Evolutionary conservation across 139 green algal genomes (phyloP), one percentile per base, ranked within the genome.

Genomic region (Coelastrella sp.): DNA sequence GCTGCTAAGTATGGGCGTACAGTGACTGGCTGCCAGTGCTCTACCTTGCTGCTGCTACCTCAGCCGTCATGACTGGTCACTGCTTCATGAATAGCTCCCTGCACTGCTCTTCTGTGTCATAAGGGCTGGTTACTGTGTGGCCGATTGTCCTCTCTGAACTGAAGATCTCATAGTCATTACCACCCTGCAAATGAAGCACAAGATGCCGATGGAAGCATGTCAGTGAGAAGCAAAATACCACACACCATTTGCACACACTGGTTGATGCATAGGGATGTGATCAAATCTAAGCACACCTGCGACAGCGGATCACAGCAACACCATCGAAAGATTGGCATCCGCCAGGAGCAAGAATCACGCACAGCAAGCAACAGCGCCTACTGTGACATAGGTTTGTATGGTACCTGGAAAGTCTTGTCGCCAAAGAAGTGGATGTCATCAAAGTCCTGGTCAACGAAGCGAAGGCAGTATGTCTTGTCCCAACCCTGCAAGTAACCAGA

Each of bases 381-480:
- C 1, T 49, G 35, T 49, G 35, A 49, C 35, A 49, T 49, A 49
- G 35, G 3, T 49, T 49, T 49, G 35, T 17, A 70, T 12, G 75
- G 14, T 73, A 96, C 96, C 94, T 96, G 89, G 91, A 98, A 99
- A 15, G 98, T 99, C 94, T 99, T 99, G 95, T 99, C 98, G 3
- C 98, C 98, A 86, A 99, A 99, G 91, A 99, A 99, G 94, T 99
- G 97, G 84, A 99, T 97, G 59, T 97, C 95, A n/a, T 99, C 95
- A 93, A 98, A 99, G 73, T 98, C 96, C 7, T 95, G 87, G 78
- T 97, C 93, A 11, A 99, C 93, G 92, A 98, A 99, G 66, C 95
- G 97, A 87, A 99, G 91, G 94, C 98, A 99, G 95, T 99, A 99
- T 0, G 98, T 99, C 95, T 99, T 99, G 95, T 99, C 98, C 98